A percentile compares a stretch with the other conserved stretches of the same genome.
Evolutionary conservation across 495 filamentous ascomycete genomes (phyloP).

Genomic region (Penicillium dipodomyicola): DNA sequence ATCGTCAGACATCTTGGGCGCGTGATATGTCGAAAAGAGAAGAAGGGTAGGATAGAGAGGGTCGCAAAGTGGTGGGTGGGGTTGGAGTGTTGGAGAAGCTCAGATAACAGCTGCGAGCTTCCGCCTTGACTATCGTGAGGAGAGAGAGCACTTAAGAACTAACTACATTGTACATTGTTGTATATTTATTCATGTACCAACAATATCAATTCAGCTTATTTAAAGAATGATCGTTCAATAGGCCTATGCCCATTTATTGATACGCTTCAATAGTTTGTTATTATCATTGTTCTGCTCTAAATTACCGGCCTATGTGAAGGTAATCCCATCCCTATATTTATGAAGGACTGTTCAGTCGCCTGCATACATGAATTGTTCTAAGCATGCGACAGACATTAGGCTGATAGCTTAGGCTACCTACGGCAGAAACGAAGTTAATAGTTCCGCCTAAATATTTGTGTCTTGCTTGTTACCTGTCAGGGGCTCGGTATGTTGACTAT

Average conservation of each 20-base stretch:
- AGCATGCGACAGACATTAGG: neutral
- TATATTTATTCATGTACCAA: neutral
- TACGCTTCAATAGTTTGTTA: neutral
- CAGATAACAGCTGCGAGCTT: constrained; percentile 12
- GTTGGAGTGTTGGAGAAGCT: constrained; percentile 22
- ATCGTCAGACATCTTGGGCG: constrained; percentile 78
- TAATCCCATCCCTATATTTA: neutral
- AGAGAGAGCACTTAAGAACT: neutral
- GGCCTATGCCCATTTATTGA: neutral
- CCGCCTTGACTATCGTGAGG: constrained; percentile 6
- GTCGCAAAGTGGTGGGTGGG: constrained; percentile 13
- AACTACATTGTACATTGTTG: neutral
- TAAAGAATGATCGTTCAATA: neutral
- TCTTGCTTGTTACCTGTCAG: constrained; percentile 1
- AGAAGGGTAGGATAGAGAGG: neutral
- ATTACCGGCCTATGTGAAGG: neutral
- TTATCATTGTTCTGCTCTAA: neutral
- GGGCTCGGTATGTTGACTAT: constrained; percentile 4
- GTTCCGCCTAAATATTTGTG: neutral
- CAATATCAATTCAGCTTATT: neutral
- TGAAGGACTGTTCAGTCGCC: neutral
- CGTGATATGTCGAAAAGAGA: neutral
- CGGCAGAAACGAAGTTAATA: constrained; percentile 2
- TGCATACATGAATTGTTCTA: neutral
- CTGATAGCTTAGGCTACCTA: neutral